phyloP scores from a whole-genome alignment of 2,329 filamentous ascomycete genomes.

The Curvularia verruculosa region DNA sequence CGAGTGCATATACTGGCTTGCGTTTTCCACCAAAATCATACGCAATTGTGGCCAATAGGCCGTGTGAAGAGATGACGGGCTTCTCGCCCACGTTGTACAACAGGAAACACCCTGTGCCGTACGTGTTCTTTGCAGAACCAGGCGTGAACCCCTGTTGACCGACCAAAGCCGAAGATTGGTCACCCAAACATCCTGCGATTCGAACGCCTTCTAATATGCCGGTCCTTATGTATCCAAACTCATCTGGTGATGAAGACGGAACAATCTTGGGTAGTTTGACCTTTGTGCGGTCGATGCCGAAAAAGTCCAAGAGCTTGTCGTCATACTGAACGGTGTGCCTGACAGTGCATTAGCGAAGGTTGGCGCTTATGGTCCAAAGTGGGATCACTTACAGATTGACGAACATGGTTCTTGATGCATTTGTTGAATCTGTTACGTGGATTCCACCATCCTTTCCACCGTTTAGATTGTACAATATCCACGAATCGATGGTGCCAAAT shows the following conservation, averaged over 20 bases:
- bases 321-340: slow-evolving; percentile 76
- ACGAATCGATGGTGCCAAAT: slow-evolving; percentile 88
- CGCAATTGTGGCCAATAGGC: slow-evolving; percentile 83
- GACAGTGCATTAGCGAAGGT: slow-evolving; percentile 7
- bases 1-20: slow-evolving; percentile 77
- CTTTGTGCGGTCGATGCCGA: slow-evolving; percentile 74
- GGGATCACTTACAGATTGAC: slow-evolving; percentile 69
- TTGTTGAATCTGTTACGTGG: slow-evolving; percentile 84
- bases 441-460: slow-evolving; percentile 70
- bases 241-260: slow-evolving; percentile 74
- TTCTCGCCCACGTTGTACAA: slow-evolving; percentile 86
- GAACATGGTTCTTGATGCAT: slow-evolving; percentile 92
- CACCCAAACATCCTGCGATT: slow-evolving; percentile 84
- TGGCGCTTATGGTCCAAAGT: slow-evolving; percentile 3
- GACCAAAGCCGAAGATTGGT: slow-evolving; percentile 85
- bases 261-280: slow-evolving; percentile 82
- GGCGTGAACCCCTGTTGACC: slow-evolving; percentile 84
- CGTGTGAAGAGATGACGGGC: slow-evolving; percentile 83
- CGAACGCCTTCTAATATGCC: slow-evolving; percentile 72
- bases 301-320: slow-evolving; percentile 76
- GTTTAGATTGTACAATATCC: slow-evolving; percentile 85
- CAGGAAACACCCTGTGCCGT: slow-evolving; percentile 87
- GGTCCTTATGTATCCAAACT: slow-evolving; percentile 70
- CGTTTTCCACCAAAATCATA: slow-evolving; percentile 76
- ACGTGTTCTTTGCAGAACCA: slow-evolving; percentile 87